Percentiles rank a stretch among this genome's conserved stretches.
Evolutionary conservation across 2,329 filamentous ascomycete species (phyloP).

Genomic region (Paracamarosporium sp.): DNA sequence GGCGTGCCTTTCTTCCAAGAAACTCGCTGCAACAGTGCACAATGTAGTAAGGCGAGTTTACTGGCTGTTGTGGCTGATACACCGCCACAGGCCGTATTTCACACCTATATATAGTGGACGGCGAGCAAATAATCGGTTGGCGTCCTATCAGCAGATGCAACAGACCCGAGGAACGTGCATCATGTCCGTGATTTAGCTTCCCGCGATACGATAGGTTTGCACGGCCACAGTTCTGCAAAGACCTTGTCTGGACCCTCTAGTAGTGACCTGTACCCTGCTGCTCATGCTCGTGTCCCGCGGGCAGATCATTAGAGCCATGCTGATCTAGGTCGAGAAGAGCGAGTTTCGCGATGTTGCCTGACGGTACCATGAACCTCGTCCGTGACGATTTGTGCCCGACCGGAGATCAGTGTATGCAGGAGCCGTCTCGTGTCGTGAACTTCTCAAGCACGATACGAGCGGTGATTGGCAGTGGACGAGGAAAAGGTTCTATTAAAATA

Average conservation of each 20-base stretch:
- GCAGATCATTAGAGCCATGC: constrained; percentile 17
- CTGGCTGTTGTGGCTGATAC: constrained; percentile 14
- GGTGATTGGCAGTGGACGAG: constrained; percentile 28
- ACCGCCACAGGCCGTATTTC: constrained; percentile 25
- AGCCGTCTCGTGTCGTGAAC: constrained; percentile 26
- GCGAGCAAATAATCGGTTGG: constrained; percentile 15
- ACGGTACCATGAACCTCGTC: neutral
- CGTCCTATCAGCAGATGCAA: constrained; percentile 13
- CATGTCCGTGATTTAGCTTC: constrained; percentile 20
- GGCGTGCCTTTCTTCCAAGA: constrained; percentile 7
- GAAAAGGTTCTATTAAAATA: constrained; percentile 23
- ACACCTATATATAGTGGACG: constrained; percentile 20
- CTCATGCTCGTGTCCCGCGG: constrained; percentile 14
- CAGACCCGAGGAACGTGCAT: constrained; percentile 15
- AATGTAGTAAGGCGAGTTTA: constrained; percentile 10
- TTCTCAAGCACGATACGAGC: constrained; percentile 10
- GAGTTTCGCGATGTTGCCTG: constrained; percentile 30
- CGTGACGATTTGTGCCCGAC: constrained; percentile 21
- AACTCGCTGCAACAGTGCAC: constrained; percentile 13
- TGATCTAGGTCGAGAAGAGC: constrained; percentile 22
- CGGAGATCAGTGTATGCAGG: constrained; percentile 28
- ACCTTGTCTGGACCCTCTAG: constrained; percentile 26
- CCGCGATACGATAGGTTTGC: constrained; percentile 20
- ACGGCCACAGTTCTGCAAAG: constrained; percentile 29
- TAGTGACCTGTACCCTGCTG: constrained; percentile 29